These are phyloP conservation scores for Aspergillus carlsbadensis DNA, from an alignment of 495 filamentous ascomycete genomes.

Conservation along the genomic window DNA sequence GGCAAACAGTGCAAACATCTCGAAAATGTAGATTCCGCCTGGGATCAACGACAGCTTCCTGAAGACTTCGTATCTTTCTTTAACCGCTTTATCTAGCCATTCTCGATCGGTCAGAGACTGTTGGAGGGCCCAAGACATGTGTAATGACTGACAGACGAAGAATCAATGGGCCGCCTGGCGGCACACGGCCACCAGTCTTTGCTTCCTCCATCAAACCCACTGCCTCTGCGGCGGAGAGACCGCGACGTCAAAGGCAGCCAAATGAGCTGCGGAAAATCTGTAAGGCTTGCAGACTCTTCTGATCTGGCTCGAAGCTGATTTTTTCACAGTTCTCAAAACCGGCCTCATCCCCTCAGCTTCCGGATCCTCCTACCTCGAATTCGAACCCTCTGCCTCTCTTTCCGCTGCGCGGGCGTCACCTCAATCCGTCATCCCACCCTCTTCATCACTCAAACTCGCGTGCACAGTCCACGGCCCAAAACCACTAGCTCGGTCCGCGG, in stretches of 20 bases:
- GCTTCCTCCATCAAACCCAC: slow-evolving; percentile 42
- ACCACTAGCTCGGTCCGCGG: slow-evolving; percentile 82
- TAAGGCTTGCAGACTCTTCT: slow-evolving; percentile 44
- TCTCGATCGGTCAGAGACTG: slow-evolving; percentile 8
- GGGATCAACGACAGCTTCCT: slow-evolving; percentile 19
- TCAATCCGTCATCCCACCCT: slow-evolving; percentile 46
- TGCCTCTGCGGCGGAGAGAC: slow-evolving; percentile 37
- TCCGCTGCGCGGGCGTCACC: slow-evolving; percentile 46
- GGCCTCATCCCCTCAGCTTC: slow-evolving; percentile 90
- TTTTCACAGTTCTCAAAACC: slow-evolving; percentile 74
- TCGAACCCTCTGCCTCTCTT: slow-evolving; percentile 58
- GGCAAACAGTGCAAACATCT: slow-evolving; percentile 47
- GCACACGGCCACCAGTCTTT: slow-evolving; percentile 75
- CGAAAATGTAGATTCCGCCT: slow-evolving; percentile 37
- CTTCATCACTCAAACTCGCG: slow-evolving; percentile 77
- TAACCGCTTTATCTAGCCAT: slow-evolving; percentile 3
- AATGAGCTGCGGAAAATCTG: slow-evolving; percentile 79
- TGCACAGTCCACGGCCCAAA: slow-evolving; percentile 92
- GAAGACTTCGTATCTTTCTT: background rate
- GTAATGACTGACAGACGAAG: slow-evolving; percentile 83
- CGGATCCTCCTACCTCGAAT: slow-evolving; percentile 91
- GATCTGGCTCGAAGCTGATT: slow-evolving; percentile 13
- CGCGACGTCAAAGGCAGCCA: slow-evolving; percentile 54
- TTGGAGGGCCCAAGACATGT: slow-evolving; percentile 19
- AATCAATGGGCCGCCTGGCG: slow-evolving; percentile 81